These are phyloP conservation scores for Lathyrus oleraceus DNA, from an alignment of 306 rosid species.

Conservation along the genomic window DNA sequence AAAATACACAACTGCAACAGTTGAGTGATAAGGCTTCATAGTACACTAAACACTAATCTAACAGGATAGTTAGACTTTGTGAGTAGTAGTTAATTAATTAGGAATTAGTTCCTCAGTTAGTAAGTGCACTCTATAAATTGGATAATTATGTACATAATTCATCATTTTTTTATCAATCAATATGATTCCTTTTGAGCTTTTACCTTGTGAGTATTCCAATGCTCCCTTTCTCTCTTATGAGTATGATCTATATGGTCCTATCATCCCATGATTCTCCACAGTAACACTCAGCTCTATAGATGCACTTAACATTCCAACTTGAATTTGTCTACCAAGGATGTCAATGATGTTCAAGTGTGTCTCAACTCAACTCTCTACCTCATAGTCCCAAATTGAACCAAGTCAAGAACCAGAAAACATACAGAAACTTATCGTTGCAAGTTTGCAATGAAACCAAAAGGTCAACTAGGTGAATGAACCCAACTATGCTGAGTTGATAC, in stretches of 20 bases:
- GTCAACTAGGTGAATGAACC: background rate
- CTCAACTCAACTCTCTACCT: background rate
- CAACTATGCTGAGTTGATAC: background rate
- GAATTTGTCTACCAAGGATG: background rate
- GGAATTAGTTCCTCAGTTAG: no score
- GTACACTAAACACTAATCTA: background rate
- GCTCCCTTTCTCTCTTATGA: no score
- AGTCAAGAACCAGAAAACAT: background rate
- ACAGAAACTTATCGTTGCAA: background rate
- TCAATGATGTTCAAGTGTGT: background rate
- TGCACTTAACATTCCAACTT: background rate
- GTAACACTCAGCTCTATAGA: background rate
- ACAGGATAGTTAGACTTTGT: no score
- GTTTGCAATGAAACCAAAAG: constrained; percentile 4
- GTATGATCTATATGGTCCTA: no score
- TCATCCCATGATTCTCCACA: no score
- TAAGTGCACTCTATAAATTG: no score
- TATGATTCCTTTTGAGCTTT: no score
- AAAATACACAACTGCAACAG: background rate
- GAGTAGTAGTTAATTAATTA: no score
- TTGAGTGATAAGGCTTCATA: background rate
- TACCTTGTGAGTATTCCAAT: no score
- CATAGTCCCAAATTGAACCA: background rate
- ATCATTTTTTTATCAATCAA: no score
- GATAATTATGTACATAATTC: no score